A percentile compares a stretch with the other conserved stretches of the same genome.
Evolutionary conservation across 176 grass and related monocot species (phyloP).

Genomic region (Paspalum vaginatum): DNA sequence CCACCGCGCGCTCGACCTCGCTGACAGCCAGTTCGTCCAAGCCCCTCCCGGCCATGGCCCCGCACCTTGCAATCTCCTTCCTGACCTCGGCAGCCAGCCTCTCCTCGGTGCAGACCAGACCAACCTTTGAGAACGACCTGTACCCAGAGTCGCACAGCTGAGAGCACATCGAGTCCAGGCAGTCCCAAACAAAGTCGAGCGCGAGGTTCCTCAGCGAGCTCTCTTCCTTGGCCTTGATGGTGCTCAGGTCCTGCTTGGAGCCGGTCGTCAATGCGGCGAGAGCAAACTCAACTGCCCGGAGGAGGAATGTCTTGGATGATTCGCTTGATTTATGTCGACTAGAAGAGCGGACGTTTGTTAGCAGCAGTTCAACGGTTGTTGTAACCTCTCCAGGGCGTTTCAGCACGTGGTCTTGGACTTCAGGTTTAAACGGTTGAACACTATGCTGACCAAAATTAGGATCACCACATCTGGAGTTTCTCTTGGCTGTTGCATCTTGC

Average conservation of each 20-base stretch:
- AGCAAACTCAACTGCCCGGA: slow-evolving; percentile 36
- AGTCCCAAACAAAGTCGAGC: slow-evolving; percentile 49
- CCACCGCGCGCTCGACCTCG: slow-evolving; percentile 45
- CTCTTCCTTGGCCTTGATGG: slow-evolving; percentile 21
- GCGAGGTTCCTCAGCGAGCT: slow-evolving; percentile 29
- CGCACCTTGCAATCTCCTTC: slow-evolving; percentile 46
- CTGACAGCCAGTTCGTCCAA: slow-evolving; percentile 50
- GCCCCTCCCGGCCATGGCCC: slow-evolving; percentile 32
- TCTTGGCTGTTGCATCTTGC: slow-evolving; percentile 2
- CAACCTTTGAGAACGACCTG: slow-evolving; percentile 45
- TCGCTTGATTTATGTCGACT: neutral
- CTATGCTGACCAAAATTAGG: neutral
- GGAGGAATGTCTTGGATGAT: slow-evolving; percentile 50
- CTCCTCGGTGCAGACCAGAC: slow-evolving; percentile 47
- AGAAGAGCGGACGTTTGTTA: slow-evolving; percentile 39
- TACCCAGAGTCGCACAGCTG: slow-evolving; percentile 58
- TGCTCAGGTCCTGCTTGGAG: neutral
- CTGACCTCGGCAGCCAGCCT: slow-evolving; percentile 47
- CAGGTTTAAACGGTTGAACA: neutral
- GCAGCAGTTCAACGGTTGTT: slow-evolving; percentile 66
- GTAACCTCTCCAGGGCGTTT: slow-evolving; percentile 14
- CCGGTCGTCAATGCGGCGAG: slow-evolving; percentile 26
- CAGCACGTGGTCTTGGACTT: slow-evolving; percentile 35
- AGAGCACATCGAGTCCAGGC: slow-evolving; percentile 51
- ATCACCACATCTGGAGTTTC: neutral